phyloP scores from a whole-genome alignment of 495 filamentous ascomycete genomes.

The Darksidea phi region DNA sequence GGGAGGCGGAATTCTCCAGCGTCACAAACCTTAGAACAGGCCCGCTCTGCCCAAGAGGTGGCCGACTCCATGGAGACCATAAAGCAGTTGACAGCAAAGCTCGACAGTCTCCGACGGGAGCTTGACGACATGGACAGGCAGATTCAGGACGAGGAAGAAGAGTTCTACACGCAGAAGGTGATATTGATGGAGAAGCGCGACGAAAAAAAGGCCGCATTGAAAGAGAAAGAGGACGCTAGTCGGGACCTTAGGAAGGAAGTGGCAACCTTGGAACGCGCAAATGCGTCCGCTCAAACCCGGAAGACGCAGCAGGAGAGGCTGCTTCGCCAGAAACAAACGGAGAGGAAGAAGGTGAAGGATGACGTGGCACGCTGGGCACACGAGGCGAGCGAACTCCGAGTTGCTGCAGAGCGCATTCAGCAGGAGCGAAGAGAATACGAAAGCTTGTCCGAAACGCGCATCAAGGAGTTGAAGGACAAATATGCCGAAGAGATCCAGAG shows the following conservation, averaged over 20 bases:
- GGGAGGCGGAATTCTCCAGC: constrained; percentile 77
- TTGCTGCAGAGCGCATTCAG: constrained; percentile 50
- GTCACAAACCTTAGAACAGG: constrained; percentile 56
- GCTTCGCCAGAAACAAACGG: constrained; percentile 61
- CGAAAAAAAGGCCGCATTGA: constrained; percentile 50
- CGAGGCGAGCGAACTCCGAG: constrained; percentile 52
- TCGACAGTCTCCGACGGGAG: constrained; percentile 40
- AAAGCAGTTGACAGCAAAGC: constrained; percentile 52
- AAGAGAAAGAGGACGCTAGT: constrained; percentile 34
- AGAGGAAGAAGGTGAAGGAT: constrained; percentile 60
- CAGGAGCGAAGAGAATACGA: constrained; percentile 51
- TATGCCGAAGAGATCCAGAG: constrained; percentile 53
- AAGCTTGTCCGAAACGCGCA: constrained; percentile 48
- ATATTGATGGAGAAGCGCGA: constrained; percentile 66
- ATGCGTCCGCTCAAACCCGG: constrained; percentile 77
- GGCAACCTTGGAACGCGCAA: constrained; percentile 73
- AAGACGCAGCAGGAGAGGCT: constrained; percentile 72
- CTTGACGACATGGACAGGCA: constrained; percentile 50
- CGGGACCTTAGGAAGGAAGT: constrained; percentile 69
- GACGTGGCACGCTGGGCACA: constrained; percentile 60
- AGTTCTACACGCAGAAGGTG: constrained; percentile 62
- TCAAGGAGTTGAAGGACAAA: constrained; percentile 53
- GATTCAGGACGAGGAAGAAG: constrained; percentile 64
- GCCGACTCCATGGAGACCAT: constrained; percentile 60
- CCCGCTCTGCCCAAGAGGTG: constrained; percentile 40